phyloP scores from a whole-genome alignment of 2,329 filamentous ascomycete genomes.

The Fonsecaea pedrosoi region DNA sequence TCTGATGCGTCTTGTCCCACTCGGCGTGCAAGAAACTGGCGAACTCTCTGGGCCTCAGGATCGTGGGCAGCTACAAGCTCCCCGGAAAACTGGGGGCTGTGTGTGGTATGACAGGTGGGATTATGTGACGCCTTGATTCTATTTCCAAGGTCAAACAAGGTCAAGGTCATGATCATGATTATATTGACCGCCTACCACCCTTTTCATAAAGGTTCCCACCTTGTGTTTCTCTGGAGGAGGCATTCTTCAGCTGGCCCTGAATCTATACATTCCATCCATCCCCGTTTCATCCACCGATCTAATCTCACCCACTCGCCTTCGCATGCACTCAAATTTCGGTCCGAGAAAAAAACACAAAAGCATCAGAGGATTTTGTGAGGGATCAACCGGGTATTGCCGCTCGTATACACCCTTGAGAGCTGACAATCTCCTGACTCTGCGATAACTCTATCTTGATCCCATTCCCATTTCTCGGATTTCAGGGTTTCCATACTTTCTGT shows the following conservation, averaged over 20 bases:
- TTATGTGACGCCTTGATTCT: conserved; percentile 6
- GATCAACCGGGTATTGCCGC: conserved; percentile 2
- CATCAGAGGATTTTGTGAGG: not conserved
- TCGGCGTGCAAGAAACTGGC: conserved; percentile 10
- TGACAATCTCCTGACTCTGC: conserved; percentile 4
- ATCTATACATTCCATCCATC: not conserved
- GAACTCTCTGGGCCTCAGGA: not conserved
- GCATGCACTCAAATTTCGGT: not conserved
- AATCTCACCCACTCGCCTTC: not conserved
- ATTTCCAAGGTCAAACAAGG: not conserved
- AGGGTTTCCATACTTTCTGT: not conserved
- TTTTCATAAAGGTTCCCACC: not conserved
- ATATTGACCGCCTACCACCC: no score
- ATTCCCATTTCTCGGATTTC: not conserved
- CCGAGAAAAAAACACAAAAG: not conserved
- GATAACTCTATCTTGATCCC: not conserved
- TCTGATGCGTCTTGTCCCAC: conserved; percentile 5
- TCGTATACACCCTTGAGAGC: not conserved
- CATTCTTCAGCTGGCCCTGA: not conserved
- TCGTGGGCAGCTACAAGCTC: not conserved
- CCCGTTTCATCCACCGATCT: not conserved
- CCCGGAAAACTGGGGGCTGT: not conserved
- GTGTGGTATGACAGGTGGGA: conserved; percentile 17
- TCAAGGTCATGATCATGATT: no score
- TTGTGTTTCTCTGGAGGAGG: not conserved